These are phyloP conservation scores for Volvox africanus DNA, from an alignment of 139 green algal genomes.

Conservation along the genomic window DNA sequence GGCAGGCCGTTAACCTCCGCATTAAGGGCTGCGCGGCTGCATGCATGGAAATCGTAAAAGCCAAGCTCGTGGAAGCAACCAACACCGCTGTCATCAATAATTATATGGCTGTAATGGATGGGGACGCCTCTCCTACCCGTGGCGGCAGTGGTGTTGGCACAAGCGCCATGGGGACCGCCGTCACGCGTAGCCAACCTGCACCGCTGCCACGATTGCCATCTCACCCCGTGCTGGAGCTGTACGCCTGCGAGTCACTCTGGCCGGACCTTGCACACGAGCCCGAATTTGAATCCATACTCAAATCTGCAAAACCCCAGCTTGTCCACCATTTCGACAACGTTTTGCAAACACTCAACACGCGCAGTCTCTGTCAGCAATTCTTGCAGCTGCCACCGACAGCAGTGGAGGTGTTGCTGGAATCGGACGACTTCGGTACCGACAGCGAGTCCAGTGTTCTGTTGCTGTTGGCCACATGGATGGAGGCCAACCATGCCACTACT, in stretches of 20 bases:
- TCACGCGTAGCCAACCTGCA: not conserved
- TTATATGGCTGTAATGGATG: not conserved
- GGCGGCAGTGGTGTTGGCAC: not conserved
- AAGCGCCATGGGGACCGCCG: not conserved
- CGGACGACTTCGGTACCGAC: conserved; percentile 24
- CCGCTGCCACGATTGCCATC: not conserved
- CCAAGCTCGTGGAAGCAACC: not conserved
- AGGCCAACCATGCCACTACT: not conserved
- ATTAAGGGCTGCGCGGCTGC: conserved; percentile 2
- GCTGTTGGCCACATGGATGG: conserved; percentile 10
- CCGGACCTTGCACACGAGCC: not conserved
- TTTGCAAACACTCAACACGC: not conserved
- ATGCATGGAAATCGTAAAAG: not conserved
- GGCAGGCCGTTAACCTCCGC: not conserved
- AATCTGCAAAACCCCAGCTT: not conserved
- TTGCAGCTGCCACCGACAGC: not conserved
- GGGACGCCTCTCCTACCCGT: not conserved
- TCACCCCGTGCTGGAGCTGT: conserved; percentile 24
- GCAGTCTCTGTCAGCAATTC: not conserved
- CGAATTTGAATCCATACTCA: not conserved
- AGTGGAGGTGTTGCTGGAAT: conserved; percentile 21
- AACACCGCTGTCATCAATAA: not conserved
- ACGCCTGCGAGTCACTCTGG: not conserved
- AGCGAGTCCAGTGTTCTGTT: conserved; percentile 18
- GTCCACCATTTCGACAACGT: not conserved